Base-by-base conservation (phyloP, 2,329 filamentous ascomycete genomes). In the Pseudonectria buxi region DNA sequence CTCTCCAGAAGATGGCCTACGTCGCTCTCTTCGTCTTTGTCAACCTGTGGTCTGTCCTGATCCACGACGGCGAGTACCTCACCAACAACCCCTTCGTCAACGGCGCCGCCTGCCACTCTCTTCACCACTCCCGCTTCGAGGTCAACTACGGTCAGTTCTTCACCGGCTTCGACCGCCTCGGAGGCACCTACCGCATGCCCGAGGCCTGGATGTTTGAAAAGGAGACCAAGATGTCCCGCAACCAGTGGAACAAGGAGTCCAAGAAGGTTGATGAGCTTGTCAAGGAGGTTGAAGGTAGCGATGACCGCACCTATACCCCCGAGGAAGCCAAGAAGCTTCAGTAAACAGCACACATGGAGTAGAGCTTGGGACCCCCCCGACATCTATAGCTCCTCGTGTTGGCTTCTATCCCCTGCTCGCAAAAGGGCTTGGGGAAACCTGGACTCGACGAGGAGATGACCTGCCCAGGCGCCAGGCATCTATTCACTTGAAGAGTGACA, bases 11-110 rank as follows among this genome's bases (percentile, higher is more conserved):
- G 67, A 74, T 87, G 57, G 83, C 86, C 22, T 95, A 89, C 55
- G 80, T 95, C 33, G 73, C 72, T 10, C 78, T 95, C 26, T 96
- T 95, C 65, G 69, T 83, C 51, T 94, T 94, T 58, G 86, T 96
- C 68, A 94, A 96, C 66, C 78, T 95, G 63, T 96, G 90, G 90
- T 94, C 89, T 26, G 86, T 96, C 52, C 74, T 95, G 66, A 95
- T 96, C 55, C 80, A 96, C 62, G 90, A 96, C 54, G 90, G 90
- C 54, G 90, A 96, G 66, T 95, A 94, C 58, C 77, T 94, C 12
- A 83, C 87, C 54, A 85, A 95, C 65, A 86, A 83, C 54, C 83
- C 87, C n/a, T 62, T 95, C 49, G 79, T 95, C 64, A 96, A 96
- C 59, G 90, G 90, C 33, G 88, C 90, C 10, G 90, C 90, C 18